Conservation (phyloP, 179 eudicot genomes). For the Drosera spatulata region DNA sequence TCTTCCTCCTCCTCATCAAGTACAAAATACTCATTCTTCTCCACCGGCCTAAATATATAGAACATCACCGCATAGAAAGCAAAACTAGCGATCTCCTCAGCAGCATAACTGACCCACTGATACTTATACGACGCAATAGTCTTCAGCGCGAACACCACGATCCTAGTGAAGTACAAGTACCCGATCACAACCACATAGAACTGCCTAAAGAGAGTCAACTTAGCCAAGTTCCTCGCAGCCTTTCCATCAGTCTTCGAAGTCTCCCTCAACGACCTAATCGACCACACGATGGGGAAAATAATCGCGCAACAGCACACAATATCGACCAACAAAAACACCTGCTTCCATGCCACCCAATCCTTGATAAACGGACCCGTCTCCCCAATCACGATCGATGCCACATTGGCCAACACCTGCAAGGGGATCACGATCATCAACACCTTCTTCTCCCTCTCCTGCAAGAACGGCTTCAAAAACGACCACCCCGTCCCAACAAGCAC, state of each 20-base stretch:
- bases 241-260: slow-evolving; percentile 67
- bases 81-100: slow-evolving; percentile 53
- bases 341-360: slow-evolving; percentile 59
- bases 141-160: slow-evolving; percentile 53
- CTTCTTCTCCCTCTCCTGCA: slow-evolving; percentile 68
- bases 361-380: slow-evolving; percentile 46
- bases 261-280: slow-evolving; percentile 59
- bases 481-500: slow-evolving; percentile 80
- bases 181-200: slow-evolving; percentile 62
- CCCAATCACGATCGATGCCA: slow-evolving; percentile 52
- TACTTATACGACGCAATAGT: slow-evolving; percentile 56
- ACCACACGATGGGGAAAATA: slow-evolving; percentile 70
- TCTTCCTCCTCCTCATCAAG: slow-evolving; percentile 74
- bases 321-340: slow-evolving; percentile 50
- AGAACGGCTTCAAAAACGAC: slow-evolving; percentile 71
- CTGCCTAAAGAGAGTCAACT: slow-evolving; percentile 54
- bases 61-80: slow-evolving; percentile 56
- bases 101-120: slow-evolving; percentile 51
- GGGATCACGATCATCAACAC: slow-evolving; percentile 65
- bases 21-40: slow-evolving; percentile 63
- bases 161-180: slow-evolving; percentile 58
- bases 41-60: slow-evolving; percentile 54
- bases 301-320: slow-evolving; percentile 62
- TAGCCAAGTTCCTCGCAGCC: slow-evolving; percentile 59
- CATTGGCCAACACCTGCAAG: slow-evolving; percentile 51